phyloP scores from a whole-genome alignment of 768 basidiomycete genomes.

The Boletus edulis region DNA sequence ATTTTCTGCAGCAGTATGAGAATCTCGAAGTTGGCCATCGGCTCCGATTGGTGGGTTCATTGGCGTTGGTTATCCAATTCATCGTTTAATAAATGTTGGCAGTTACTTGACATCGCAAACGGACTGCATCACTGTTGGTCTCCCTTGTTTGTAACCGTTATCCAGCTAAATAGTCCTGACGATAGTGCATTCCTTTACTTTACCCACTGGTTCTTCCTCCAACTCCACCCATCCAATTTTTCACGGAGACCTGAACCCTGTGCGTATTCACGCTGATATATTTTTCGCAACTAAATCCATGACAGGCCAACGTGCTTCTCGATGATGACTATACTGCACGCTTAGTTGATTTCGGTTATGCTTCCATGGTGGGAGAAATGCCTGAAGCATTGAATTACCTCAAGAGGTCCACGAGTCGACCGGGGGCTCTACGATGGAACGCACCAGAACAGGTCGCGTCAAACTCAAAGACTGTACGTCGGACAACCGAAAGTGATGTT shows the following conservation, averaged over 20 bases:
- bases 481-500: background rate
- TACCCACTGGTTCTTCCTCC: background rate
- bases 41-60: background rate
- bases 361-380: slow-evolving; percentile 2
- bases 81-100: background rate
- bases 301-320: background rate
- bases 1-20: background rate
- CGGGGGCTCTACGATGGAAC: background rate
- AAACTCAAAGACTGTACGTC: background rate
- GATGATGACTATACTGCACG: background rate
- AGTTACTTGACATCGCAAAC: background rate
- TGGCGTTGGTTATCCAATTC: rapidly evolving
- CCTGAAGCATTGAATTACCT: background rate
- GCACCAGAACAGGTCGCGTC: background rate
- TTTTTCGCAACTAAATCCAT: background rate
- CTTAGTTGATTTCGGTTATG: background rate
- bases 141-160: too few species aligned
- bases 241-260: slow-evolving; percentile 1
- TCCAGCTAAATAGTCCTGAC: background rate
- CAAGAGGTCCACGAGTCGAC: background rate
- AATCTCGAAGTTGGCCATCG: background rate
- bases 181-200: background rate
- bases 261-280: background rate
- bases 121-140: background rate
- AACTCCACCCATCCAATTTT: background rate